Evolutionary conservation across 257 asterid species (phyloP).

Genomic region (Solanum raphanifolium): DNA sequence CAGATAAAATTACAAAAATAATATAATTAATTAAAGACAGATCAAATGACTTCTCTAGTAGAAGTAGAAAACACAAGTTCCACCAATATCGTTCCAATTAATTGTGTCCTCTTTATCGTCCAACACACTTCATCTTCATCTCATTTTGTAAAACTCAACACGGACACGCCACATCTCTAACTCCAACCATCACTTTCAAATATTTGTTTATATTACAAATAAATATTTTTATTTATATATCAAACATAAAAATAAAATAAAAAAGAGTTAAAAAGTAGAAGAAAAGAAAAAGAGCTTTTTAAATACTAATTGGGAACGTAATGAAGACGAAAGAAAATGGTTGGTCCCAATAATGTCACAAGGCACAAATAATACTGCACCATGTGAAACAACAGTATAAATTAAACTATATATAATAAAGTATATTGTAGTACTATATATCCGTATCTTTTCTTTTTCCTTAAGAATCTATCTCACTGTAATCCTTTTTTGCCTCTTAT

Average conservation of each 20-base stretch:
- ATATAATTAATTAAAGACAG: background rate
- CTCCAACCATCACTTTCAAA: background rate
- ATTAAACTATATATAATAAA: background rate
- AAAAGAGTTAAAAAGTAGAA: background rate
- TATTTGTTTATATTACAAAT: background rate
- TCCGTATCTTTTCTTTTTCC: slow-evolving; percentile 3
- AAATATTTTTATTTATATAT: too few relatives aligned
- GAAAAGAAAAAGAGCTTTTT: slow-evolving; percentile 24
- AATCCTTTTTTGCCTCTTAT: background rate
- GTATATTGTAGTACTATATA: background rate
- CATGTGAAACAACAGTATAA: slow-evolving; percentile 29
- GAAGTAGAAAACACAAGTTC: background rate
- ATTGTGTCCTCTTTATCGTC: background rate
- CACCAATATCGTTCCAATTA: background rate
- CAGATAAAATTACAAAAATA: background rate
- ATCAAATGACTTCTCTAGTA: background rate
- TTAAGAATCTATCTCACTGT: slow-evolving; percentile 17
- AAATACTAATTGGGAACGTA: background rate
- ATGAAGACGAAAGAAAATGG: slow-evolving; percentile 5
- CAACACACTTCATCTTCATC: background rate
- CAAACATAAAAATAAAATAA: background rate
- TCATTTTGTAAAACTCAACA: background rate
- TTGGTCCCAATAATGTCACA: slow-evolving; percentile 18
- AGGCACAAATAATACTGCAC: slow-evolving; percentile 2
- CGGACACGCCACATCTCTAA: rapidly evolving